phyloP scores from a whole-genome alignment of 83 land plant species.

The Thuja plicata region DNA sequence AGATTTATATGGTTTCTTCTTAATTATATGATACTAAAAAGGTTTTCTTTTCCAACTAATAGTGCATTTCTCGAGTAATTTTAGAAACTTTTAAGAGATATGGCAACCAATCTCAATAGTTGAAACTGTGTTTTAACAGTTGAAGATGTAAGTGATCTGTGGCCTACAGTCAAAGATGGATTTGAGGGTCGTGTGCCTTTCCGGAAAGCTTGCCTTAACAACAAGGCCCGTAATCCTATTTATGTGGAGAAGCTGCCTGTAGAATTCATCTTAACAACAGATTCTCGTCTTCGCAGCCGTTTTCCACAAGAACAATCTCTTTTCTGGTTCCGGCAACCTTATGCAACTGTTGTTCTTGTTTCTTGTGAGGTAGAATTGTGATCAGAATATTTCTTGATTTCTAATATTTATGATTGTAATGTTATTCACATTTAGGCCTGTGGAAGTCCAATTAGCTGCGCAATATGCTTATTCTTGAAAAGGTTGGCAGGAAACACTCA shows the following conservation, averaged over 20 bases:
- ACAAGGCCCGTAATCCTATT: slow-evolving; percentile 89
- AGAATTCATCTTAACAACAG: slow-evolving; percentile 92
- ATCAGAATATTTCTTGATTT: neutral
- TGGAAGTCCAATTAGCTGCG: neutral
- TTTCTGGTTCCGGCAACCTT: slow-evolving; percentile 90
- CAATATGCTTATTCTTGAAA: neutral
- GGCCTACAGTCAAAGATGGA: slow-evolving; percentile 74
- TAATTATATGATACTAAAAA: neutral
- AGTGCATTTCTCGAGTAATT: neutral
- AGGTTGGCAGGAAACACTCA: neutral
- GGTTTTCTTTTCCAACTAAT: neutral
- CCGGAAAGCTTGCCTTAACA: slow-evolving; percentile 76
- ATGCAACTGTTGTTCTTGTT: slow-evolving; percentile 86
- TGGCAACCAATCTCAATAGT: neutral
- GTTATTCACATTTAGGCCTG: neutral
- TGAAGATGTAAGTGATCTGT: slow-evolving; percentile 96
- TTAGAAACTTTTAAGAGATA: neutral
- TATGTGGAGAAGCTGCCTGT: slow-evolving; percentile 80
- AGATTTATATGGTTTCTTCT: neutral
- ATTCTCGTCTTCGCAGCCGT: slow-evolving; percentile 86
- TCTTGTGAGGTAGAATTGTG: slow-evolving; percentile 81
- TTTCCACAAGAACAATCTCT: slow-evolving; percentile 78
- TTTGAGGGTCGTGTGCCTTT: slow-evolving; percentile 92
- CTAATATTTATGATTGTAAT: neutral
- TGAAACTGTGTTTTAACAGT: slow-evolving; percentile 44